Conservation (phyloP, 1,284 basidiomycete species). For the Termitomyces sp. region DNA sequence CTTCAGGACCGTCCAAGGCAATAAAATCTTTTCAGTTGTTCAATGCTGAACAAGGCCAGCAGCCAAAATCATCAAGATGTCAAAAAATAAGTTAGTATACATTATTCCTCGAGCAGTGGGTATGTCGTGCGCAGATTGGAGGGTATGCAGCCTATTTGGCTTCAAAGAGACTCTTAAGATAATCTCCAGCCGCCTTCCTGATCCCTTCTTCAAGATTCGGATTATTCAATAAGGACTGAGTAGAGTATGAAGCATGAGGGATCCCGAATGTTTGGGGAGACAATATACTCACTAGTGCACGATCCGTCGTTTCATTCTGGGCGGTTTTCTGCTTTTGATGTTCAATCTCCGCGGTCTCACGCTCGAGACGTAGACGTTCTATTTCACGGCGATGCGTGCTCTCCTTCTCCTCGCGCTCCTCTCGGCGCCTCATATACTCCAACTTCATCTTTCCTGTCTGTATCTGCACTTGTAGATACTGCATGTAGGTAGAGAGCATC, state of each 20-base stretch:
- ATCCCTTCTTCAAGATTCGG: slow-evolving; percentile 49
- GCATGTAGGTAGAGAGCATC: slow-evolving; percentile 52
- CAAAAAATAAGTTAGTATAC: slow-evolving; percentile 11
- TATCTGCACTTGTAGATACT: slow-evolving; percentile 52
- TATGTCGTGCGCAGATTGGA: slow-evolving; percentile 3
- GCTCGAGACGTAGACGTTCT: slow-evolving; percentile 42
- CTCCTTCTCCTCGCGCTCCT: slow-evolving; percentile 59
- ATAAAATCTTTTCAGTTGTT: neutral
- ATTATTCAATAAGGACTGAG: slow-evolving; percentile 50
- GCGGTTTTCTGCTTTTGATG: slow-evolving; percentile 44
- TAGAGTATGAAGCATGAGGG: neutral
- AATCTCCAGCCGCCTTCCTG: slow-evolving; percentile 63
- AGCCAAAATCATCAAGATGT: neutral
- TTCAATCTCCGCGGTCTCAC: slow-evolving; percentile 49
- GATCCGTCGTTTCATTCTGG: slow-evolving; percentile 55
- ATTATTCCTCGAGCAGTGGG: slow-evolving; percentile 7
- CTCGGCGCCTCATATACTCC: slow-evolving; percentile 57
- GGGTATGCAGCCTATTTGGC: slow-evolving; percentile 18
- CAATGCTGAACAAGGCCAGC: neutral
- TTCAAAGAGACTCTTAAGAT: slow-evolving; percentile 56
- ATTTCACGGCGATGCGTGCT: slow-evolving; percentile 42
- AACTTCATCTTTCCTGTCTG: slow-evolving; percentile 57
- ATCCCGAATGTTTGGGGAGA: neutral
- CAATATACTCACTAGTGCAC: slow-evolving; percentile 45
- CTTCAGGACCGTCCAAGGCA: no score